Percentiles rank a stretch among this genome's conserved stretches.
Evolutionary conservation across 2,329 filamentous ascomycete genomes (phyloP).

Genomic region (Macrophomina tecta): DNA sequence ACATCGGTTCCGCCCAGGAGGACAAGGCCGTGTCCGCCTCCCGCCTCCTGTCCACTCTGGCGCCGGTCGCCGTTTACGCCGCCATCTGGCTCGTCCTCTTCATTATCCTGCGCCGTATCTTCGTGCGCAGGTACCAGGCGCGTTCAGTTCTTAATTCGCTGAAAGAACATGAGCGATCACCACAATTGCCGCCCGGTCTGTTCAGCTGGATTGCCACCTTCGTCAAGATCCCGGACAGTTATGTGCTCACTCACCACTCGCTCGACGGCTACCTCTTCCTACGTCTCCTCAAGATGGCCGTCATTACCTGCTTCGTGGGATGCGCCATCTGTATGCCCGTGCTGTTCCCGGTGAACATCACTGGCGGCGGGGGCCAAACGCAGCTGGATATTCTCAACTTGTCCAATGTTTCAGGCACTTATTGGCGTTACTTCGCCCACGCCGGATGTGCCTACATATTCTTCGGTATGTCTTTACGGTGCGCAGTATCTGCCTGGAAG

Average conservation of each 20-base stretch:
- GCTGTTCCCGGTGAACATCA: conserved; percentile 86
- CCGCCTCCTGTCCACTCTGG: conserved; percentile 57
- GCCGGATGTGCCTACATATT: conserved; percentile 81
- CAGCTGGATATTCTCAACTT: conserved; percentile 83
- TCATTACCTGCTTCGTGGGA: conserved; percentile 55
- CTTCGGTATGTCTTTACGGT: conserved; percentile 57
- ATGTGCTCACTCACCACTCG: conserved; percentile 86
- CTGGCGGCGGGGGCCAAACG: conserved; percentile 68
- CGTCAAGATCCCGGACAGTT: conserved; percentile 69
- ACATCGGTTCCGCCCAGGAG: conserved; percentile 53
- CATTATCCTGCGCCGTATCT: conserved; percentile 55
- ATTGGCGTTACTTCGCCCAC: conserved; percentile 75
- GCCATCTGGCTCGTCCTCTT: conserved; percentile 60
- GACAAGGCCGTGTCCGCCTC: conserved; percentile 48
- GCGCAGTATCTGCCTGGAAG: not conserved
- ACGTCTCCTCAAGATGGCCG: conserved; percentile 72
- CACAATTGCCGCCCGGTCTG: conserved; percentile 22
- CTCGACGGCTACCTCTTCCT: conserved; percentile 92
- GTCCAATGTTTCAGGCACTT: conserved; percentile 72
- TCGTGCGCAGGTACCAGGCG: conserved; percentile 62
- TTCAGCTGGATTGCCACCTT: conserved; percentile 55
- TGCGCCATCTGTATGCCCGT: conserved; percentile 83
- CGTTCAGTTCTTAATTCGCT: conserved; percentile 37
- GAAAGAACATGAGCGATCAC: conserved; percentile 23
- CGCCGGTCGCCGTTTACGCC: conserved; percentile 60